A percentile compares a stretch with the other conserved stretches of the same genome.
Conservation (phyloP, 805 yeast genomes). For the Monosporozyma unispora region DNA sequence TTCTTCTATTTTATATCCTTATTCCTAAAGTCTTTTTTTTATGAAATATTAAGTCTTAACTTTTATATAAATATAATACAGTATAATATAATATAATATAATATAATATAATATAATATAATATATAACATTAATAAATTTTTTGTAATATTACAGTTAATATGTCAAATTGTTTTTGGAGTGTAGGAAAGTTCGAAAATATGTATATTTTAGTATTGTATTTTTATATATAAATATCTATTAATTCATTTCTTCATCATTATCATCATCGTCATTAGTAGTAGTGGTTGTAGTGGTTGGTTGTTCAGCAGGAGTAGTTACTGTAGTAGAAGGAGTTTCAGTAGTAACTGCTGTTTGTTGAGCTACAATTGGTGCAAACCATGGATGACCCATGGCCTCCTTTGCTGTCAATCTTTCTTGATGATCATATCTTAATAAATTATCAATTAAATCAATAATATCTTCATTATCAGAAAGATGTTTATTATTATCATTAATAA, state of each 20-base stretch:
- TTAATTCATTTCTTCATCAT: not conserved
- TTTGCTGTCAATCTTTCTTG: slow-evolving; percentile 80
- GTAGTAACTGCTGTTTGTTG: not conserved
- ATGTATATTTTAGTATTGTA: not conserved
- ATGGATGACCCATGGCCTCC: slow-evolving; percentile 69
- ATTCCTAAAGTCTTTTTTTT: not conserved
- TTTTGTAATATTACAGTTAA: not conserved
- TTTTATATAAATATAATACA: not conserved
- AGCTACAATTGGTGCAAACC: slow-evolving; percentile 19
- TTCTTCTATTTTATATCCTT: not conserved
- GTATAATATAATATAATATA: not conserved
- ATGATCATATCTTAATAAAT: slow-evolving; percentile 76
- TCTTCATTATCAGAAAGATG: slow-evolving; percentile 56
- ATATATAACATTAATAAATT: not conserved
- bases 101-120: not conserved
- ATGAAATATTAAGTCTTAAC: not conserved
- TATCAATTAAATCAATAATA: slow-evolving; percentile 72
- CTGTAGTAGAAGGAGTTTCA: not conserved
- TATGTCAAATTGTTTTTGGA: not conserved
- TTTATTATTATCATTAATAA: slow-evolving; percentile 61
- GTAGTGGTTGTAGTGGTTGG: not conserved
- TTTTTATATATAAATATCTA: not conserved
- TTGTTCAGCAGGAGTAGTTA: not conserved
- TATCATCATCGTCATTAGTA: not conserved
- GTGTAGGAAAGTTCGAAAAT: too few relatives aligned